A percentile compares a stretch with the other conserved stretches of the same genome.
phyloP scores from a whole-genome alignment of 768 basidiomycete genomes.

The Podaxis sp. region DNA sequence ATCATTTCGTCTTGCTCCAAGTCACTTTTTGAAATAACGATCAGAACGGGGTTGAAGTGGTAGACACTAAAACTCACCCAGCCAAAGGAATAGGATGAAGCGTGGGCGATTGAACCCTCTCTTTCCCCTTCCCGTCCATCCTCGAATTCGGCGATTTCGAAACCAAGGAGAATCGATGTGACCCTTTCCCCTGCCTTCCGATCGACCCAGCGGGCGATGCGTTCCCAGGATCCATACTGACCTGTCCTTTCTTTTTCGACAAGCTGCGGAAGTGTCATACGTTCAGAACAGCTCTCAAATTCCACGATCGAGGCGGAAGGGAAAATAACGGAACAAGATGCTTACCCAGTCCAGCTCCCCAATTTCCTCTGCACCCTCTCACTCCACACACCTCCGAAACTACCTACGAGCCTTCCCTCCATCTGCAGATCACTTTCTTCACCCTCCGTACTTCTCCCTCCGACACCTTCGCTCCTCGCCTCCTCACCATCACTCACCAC shows the following conservation, averaged over 20 bases:
- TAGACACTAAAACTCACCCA: slow-evolving; percentile 20
- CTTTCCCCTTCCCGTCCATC: slow-evolving; percentile 15
- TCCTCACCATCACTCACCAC: slow-evolving; percentile 44
- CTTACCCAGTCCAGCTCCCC: slow-evolving; percentile 45
- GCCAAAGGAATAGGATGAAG: slow-evolving; percentile 31
- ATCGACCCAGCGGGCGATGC: not conserved
- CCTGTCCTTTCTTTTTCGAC: slow-evolving; percentile 15
- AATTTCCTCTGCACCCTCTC: slow-evolving; percentile 43
- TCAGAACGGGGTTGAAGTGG: not conserved
- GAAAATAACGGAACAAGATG: slow-evolving; percentile 1
- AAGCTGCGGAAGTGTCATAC: slow-evolving; percentile 17
- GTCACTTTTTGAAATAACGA: slow-evolving; percentile 17
- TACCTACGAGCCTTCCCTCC: slow-evolving; percentile 4
- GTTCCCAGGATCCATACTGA: not conserved
- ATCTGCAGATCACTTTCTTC: slow-evolving; percentile 18
- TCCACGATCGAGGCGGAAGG: not conserved
- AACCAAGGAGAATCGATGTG: slow-evolving; percentile 19
- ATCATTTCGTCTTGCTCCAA: slow-evolving; percentile 51
- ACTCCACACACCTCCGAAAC: slow-evolving; percentile 41
- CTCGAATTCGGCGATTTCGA: slow-evolving; percentile 17
- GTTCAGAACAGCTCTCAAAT: not conserved
- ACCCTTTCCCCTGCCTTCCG: slow-evolving; percentile 3
- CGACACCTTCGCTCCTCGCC: slow-evolving; percentile 30
- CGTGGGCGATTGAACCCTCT: slow-evolving; percentile 32
- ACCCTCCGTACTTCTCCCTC: slow-evolving; percentile 34